phyloP scores from a whole-genome alignment of 2,329 filamentous ascomycete genomes.

The Aspergillus pseudoterreus region DNA sequence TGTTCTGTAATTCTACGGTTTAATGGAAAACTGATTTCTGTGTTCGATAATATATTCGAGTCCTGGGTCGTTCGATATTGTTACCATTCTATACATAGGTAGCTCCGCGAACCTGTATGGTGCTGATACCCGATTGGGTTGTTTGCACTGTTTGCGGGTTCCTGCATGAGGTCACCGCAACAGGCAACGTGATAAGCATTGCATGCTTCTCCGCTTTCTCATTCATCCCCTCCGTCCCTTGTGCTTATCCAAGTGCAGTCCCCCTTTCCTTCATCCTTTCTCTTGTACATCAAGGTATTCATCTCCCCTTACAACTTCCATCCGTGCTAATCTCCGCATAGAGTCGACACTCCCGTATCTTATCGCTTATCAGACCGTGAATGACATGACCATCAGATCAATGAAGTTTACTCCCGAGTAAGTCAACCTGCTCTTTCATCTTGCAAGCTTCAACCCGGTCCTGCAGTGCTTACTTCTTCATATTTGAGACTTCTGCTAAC shows the following conservation, averaged over 20 bases:
- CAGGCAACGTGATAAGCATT: not conserved
- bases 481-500: not conserved
- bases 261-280: not conserved
- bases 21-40: slow-evolving; percentile 4
- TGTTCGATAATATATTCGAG: not conserved
- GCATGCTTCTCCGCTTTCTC: not conserved
- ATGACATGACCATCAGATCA: slow-evolving; percentile 38
- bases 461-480: too few species aligned
- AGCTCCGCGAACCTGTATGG: too few species aligned
- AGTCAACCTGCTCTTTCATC: slow-evolving; percentile 7
- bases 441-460: too few species aligned
- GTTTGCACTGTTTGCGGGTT: not conserved
- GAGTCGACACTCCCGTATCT: not conserved
- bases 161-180: not conserved
- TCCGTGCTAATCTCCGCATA: not conserved
- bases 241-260: not conserved
- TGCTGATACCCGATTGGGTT: not conserved
- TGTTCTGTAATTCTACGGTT: slow-evolving; percentile 14
- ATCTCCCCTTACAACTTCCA: too few species aligned
- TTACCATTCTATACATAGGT: too few species aligned
- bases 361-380: slow-evolving; percentile 11
- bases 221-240: not conserved
- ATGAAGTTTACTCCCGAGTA: slow-evolving; percentile 44
- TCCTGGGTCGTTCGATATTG: too few species aligned
- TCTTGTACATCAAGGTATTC: too few species aligned